Evolutionary conservation across 805 yeast species (phyloP), one percentile per base, ranked within the genome.

Genomic region (Zygosaccharomyces rouxii): DNA sequence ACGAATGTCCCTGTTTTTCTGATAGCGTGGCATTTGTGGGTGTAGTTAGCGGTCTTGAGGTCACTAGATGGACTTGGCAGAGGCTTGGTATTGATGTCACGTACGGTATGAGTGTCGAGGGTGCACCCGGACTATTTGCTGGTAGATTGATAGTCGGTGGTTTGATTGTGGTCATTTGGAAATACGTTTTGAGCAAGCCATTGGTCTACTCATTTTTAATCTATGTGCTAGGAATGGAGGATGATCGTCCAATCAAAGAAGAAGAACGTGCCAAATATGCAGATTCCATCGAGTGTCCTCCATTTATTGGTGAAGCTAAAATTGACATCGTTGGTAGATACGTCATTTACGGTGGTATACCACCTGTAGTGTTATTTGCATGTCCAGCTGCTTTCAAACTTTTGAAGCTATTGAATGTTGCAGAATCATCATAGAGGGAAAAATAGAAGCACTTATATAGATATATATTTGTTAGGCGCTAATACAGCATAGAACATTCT

Each of bases 1-100:
- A 94, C 58, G 85, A 83, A 55, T 92, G 99, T 62, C 99, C 99
- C 1, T 94, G 99, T 65, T 92, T 84, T 62, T 97, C 90, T 60
- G 99, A 92, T 64, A 81, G 89, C 16, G 96, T 92, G 26, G 95
- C 98, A 4, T 92, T 92, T 59, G 71, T 90, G 45, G 96, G 96
- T 3, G 97, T 90, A 38, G 72, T 89, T 13, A 70, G 81, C 38
- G 99, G 99, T 0, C 57, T 85, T 5, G 94, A 86, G 52, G 54
- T 84, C 22, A 74, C 82, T 16, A 79, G 77, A 56, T 81, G 84
- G 81, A 51, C 66, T 9, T 66, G 64, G 23, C 62, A 76, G 3
- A 57, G 60, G 14, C 41, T 47, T 22, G 49, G 51, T 3, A 42
- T 50, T 13, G 35, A 29, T 42, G 35, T 55, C 4, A 51, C 44